These are phyloP conservation scores for Epipyxis sp. DNA, from an alignment of 108 stramenopile species.

Conservation along the genomic window DNA sequence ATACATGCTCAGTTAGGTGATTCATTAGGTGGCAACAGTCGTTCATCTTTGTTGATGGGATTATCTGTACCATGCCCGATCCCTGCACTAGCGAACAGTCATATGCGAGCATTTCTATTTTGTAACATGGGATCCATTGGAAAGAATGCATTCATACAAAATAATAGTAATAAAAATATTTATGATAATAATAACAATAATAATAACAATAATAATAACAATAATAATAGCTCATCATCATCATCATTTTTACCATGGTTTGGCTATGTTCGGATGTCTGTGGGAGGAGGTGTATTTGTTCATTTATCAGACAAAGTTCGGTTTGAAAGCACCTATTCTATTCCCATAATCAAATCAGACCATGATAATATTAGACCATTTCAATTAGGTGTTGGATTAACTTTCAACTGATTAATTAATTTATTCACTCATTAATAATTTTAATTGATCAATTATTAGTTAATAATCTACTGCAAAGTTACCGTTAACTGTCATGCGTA, in stretches of 20 bases:
- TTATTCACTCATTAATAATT: too few relatives aligned
- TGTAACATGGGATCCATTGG: not conserved
- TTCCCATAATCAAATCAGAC: not conserved
- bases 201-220: not conserved
- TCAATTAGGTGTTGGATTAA: not conserved
- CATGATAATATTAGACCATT: not conserved
- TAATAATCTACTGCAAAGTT: too few relatives aligned
- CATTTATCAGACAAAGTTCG: not conserved
- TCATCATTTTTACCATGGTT: not conserved
- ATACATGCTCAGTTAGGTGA: not conserved
- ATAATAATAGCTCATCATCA: not conserved
- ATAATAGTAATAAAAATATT: too few relatives aligned
- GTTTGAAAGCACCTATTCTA: not conserved
- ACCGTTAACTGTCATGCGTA: too few relatives aligned
- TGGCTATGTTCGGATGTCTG: constrained; percentile 1
- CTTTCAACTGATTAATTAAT: too few relatives aligned
- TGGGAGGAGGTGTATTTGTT: not conserved
- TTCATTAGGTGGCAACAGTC: not conserved
- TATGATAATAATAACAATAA: too few relatives aligned
- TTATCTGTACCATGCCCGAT: not conserved
- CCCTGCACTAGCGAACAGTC: not conserved
- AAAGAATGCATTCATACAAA: too few relatives aligned
- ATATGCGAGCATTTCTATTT: not conserved
- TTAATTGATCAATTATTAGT: too few relatives aligned
- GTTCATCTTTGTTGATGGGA: not conserved